Base-by-base conservation (phyloP, 1,284 basidiomycete species). In the Sporisorium iseilematis-ciliati region DNA sequence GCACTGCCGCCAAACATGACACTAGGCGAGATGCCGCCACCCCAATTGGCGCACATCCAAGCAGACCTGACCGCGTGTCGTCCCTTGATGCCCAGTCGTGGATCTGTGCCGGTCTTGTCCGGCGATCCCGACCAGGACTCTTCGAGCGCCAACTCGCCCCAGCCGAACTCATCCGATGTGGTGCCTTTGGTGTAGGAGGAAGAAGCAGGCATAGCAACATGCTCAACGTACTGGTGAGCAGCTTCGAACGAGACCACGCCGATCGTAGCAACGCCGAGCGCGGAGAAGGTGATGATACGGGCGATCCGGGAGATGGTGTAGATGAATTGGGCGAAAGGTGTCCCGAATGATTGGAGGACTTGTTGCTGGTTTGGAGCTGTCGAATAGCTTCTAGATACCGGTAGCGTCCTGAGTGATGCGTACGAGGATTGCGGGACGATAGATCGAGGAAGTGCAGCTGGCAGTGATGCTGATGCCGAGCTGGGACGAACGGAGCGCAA, bases 41-140 rank as follows among this genome's bases (percentile, higher is more conserved):
- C 83, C 81, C 80, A 83, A 43, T 82, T 65, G 48, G 74, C 65
- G 10, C 71, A 75, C 64, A 84, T 83, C 81, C 82, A 84, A 0
- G 83, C 83, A 3, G 68, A 70, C 23, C 83, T 68, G 8, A 84
- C 67, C 7, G 78, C 76, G 45, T 84, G 83, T 18, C 82, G 60
- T 0, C 81, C 82, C 59, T 75, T 79, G 42, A 80, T 65, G 14
- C 82, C 82, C 7, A 84, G 60, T 2, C 81, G 50, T 0, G 73
- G 62, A 55, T 84, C 82, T 11, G 82, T 83, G 7, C 79, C 79
- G 7, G 43, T 26, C 14, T 45, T 42, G 7, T 23, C 14, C 0
- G 48, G 20, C 2, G 66, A 66, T 7, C 68, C 68, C 8, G 53
- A 60, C 78, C 78, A 80, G n/a, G 53, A 61, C 43, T 80, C 76